Conservation (phyloP, 495 filamentous ascomycete genomes). For the Penicillium soppii region DNA sequence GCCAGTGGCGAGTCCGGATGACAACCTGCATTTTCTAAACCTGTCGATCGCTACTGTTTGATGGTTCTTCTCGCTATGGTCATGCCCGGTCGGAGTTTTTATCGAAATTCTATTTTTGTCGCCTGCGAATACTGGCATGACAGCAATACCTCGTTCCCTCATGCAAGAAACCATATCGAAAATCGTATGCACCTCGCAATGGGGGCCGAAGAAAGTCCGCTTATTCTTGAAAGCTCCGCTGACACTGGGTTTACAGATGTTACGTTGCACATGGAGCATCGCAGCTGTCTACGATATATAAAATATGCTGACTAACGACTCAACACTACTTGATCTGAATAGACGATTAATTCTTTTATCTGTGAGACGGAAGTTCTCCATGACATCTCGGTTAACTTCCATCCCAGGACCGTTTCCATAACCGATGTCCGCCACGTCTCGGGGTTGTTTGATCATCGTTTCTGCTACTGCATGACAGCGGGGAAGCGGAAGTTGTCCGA, state of each 20-base stretch:
- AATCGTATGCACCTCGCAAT: neutral
- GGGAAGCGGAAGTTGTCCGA: constrained; percentile 5
- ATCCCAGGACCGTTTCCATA: neutral
- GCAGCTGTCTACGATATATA: neutral
- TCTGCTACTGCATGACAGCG: constrained; percentile 2
- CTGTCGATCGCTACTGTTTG: too few relatives aligned
- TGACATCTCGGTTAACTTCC: neutral
- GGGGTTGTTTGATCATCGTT: neutral
- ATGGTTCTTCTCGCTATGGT: too few relatives aligned
- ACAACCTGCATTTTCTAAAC: too few relatives aligned
- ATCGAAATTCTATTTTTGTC: too few relatives aligned
- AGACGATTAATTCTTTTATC: neutral
- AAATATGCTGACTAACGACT: neutral
- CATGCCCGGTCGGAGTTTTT: too few relatives aligned
- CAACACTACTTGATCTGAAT: neutral
- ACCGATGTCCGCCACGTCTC: neutral
- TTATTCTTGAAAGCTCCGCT: neutral
- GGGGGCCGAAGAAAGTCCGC: neutral
- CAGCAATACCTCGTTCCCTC: neutral
- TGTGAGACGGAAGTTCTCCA: too few relatives aligned
- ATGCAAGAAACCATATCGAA: neutral
- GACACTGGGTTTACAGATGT: neutral
- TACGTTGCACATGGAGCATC: neutral
- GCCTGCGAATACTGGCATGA: too few relatives aligned
- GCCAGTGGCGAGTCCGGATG: too few relatives aligned